A percentile compares a stretch with the other conserved stretches of the same genome.
Evolutionary conservation across 345 rosid genomes (phyloP).

Genomic region (Eucalyptus coolabah): DNA sequence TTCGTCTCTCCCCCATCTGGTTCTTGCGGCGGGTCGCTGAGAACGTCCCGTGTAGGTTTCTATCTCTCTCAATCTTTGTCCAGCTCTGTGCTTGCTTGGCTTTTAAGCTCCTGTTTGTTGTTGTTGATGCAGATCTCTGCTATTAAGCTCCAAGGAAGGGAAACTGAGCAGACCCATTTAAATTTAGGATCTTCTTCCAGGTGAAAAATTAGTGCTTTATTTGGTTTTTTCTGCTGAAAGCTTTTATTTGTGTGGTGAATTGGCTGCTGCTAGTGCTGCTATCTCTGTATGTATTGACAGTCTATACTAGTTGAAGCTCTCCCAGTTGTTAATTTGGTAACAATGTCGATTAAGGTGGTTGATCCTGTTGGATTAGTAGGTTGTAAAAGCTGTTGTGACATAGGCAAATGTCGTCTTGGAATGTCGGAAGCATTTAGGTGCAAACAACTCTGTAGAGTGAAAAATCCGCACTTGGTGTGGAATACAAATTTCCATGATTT

Average conservation of each 20-base stretch:
- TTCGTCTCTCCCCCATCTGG: background rate
- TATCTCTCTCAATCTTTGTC: background rate
- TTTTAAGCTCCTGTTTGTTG: background rate
- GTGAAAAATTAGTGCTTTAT: background rate
- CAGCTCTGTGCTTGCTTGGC: background rate
- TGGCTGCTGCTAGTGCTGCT: background rate
- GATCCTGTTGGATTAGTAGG: background rate
- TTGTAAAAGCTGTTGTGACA: background rate
- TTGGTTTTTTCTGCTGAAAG: background rate
- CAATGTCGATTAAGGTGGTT: background rate
- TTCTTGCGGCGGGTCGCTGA: background rate
- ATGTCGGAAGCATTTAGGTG: background rate
- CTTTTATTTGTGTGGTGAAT: background rate
- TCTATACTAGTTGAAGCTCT: background rate
- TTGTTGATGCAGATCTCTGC: conserved; percentile 19
- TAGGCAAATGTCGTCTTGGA: background rate
- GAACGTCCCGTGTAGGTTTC: background rate
- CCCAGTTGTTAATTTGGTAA: background rate
- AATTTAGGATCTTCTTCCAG: conserved; percentile 9
- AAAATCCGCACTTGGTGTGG: background rate
- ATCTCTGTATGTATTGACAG: background rate
- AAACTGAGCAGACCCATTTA: conserved; percentile 12
- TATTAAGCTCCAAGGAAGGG: conserved; percentile 2
- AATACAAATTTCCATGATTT: background rate
- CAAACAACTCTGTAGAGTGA: background rate